phyloP scores from a whole-genome alignment of 2,329 filamentous ascomycete genomes.

The Clonostachys solani region DNA sequence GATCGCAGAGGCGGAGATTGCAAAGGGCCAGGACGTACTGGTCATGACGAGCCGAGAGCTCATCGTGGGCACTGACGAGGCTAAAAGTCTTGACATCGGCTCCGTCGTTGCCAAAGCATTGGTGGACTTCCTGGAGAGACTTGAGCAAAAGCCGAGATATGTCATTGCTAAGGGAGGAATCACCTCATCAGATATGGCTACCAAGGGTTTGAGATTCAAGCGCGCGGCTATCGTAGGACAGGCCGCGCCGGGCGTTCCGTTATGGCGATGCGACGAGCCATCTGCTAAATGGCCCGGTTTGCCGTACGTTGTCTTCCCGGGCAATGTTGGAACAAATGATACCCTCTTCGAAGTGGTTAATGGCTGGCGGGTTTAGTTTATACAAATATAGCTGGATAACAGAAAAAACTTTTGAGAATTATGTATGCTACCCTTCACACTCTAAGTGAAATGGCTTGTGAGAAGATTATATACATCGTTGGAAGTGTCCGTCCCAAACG shows the following conservation, averaged over 20 bases:
- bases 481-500: constrained; percentile 13
- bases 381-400: not conserved
- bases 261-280: constrained; percentile 53
- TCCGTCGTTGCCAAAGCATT: constrained; percentile 43
- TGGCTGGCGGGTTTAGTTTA: not conserved
- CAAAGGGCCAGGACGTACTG: constrained; percentile 44
- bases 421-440: not conserved
- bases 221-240: constrained; percentile 50
- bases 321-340: constrained; percentile 44
- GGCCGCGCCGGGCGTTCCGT: constrained; percentile 50
- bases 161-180: constrained; percentile 58
- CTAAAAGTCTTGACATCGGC: constrained; percentile 49
- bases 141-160: constrained; percentile 47
- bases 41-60: constrained; percentile 56
- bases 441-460: not conserved
- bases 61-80: constrained; percentile 37
- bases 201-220: constrained; percentile 49
- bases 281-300: constrained; percentile 44
- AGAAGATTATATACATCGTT: constrained; percentile 2
- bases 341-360: constrained; percentile 36
- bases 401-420: not conserved
- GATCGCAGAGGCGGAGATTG: constrained; percentile 30
- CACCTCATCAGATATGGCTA: constrained; percentile 54
- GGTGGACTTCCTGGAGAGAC: constrained; percentile 39
- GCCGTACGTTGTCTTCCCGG: constrained; percentile 52